Evolutionary conservation across 1,284 basidiomycete genomes (phyloP), one percentile per base, ranked within the genome.

Genomic region (Puccinia triticina): DNA sequence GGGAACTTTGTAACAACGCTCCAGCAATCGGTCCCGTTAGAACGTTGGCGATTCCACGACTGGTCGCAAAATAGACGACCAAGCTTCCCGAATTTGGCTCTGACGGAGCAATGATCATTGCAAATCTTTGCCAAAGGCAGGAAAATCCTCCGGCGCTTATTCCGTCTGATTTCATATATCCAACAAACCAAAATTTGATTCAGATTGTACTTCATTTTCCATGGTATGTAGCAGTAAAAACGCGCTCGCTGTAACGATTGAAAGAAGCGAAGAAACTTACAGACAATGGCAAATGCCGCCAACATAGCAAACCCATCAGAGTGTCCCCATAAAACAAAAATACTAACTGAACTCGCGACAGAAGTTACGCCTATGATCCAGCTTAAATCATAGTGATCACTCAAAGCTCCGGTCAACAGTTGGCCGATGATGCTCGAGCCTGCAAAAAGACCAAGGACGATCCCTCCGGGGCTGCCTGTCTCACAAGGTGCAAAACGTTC

Each of bases 91-190:
- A 43, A 43, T 78, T 78, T 21, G 77, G 77, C 34, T 78, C 77
- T 21, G 77, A 78, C 2, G 77, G 77, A 12, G 77, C 77, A 26
- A 78, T 43, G 48, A 69, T 26, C 77, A 78, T 78, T 16, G 77
- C 77, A 43, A 78, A 78, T 18, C 77, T 61, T 21, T 69, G 77
- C 77, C 77, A 78, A 23, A 78, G 66, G 40, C 77, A 69, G 37
- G 77, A 78, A 57, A 78, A 78, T 32, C 77, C 77, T 34, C 77
- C 77, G n/a, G 77, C 77, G 71, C 77, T 78, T 23, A 78, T 61
- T 55, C 77, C 77, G 71, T 78, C 77, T 78, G n/a, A n/a, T 40
- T 64, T 14, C 10, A 53, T n/a, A 55, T 55, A 29, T 55, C 14
- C 16, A 55, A 46, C 32, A 23, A 74, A 29, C 16, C 23, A 48